phyloP scores from a whole-genome alignment of 805 yeast species.

The Lipomyces sp. region DNA sequence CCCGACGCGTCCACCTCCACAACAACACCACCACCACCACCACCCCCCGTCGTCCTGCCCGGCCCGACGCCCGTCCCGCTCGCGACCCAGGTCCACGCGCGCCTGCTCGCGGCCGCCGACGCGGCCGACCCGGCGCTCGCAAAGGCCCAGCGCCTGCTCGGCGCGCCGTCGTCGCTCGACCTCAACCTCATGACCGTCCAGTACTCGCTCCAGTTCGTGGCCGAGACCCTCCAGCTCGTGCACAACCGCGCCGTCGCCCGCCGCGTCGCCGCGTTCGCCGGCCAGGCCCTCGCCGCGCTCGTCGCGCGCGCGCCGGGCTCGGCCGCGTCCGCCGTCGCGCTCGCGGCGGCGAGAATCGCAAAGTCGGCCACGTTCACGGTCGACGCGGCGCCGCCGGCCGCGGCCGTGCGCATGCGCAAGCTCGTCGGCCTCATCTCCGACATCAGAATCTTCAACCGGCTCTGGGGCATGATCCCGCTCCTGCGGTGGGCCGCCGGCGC shows the following conservation, averaged over 20 bases:
- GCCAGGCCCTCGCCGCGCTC: neutral
- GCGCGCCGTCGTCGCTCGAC: conserved; percentile 19
- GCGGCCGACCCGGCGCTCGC: conserved; percentile 13
- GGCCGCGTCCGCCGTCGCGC: conserved; percentile 3
- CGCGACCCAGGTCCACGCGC: conserved; percentile 9
- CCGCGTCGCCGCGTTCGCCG: neutral
- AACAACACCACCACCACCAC: neutral
- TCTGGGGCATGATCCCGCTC: conserved; percentile 40
- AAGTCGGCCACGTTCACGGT: neutral
- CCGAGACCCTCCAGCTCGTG: conserved; percentile 9
- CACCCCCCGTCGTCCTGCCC: neutral
- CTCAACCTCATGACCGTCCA: conserved; percentile 27
- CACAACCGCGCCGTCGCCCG: conserved; percentile 6
- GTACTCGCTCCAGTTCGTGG: conserved; percentile 12
- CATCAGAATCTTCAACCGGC: conserved; percentile 40
- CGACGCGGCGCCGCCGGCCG: conserved; percentile 1
- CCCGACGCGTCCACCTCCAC: neutral
- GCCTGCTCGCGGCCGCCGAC: conserved; percentile 4
- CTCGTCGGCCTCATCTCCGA: conserved; percentile 34
- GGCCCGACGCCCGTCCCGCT: conserved; percentile 1
- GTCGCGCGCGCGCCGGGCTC: conserved; percentile 1
- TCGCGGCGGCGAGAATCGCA: no score
- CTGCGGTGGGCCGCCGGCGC: conserved; percentile 40
- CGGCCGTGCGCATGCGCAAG: conserved; percentile 11
- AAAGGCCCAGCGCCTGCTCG: conserved; percentile 14